Evolutionary conservation across 371 early-diverging fungal species (phyloP), one percentile per base, ranked within the genome.

Genomic region (Nematocida sp.): DNA sequence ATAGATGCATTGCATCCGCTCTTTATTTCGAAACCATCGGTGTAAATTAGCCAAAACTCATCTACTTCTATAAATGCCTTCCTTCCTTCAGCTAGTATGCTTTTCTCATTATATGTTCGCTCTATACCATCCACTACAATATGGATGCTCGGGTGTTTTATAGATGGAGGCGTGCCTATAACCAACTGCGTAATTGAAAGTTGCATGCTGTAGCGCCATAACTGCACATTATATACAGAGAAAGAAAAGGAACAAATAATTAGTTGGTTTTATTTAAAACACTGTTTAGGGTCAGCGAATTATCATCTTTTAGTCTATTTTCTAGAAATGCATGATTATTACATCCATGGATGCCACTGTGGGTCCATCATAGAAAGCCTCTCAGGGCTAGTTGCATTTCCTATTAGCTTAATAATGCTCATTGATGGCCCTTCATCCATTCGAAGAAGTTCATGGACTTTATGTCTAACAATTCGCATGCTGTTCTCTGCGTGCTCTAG

Each of bases 281-380:
- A 64, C 64, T 13, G 7, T 13, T 46, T 23, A 72, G 52, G 18
- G 18, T 9, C 18, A 18, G 13, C 52, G 13, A 50, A 50, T 50
- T 50, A 50, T 33, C 33, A 33, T 33, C 33, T 33, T 33, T 33
- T 33, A 33, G 33, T 33, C 33, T 33, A 33, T 33, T 33, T 20
- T 54, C 54, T 20, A 54, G 54, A 54, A 54, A 54, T 54, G 3
- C 18, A 54, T 54, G 18, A 33, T 11, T 18, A 40, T 23, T 66
- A 83, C 23, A 69, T 42, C 83, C 83, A 83, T 4, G 83, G 83
- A 46, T 83, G 75, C 83, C 83, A 83, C 72, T 71, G 78, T 42
- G 72, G 72, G 55, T 75, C 72, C 78, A 76, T 83, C 72, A 70
- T 72, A 66, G 64, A 76, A 18, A 83, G 72, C 20, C 78, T 58